Base-by-base conservation (phyloP, 768 basidiomycete species). In the Russula brevipes region DNA sequence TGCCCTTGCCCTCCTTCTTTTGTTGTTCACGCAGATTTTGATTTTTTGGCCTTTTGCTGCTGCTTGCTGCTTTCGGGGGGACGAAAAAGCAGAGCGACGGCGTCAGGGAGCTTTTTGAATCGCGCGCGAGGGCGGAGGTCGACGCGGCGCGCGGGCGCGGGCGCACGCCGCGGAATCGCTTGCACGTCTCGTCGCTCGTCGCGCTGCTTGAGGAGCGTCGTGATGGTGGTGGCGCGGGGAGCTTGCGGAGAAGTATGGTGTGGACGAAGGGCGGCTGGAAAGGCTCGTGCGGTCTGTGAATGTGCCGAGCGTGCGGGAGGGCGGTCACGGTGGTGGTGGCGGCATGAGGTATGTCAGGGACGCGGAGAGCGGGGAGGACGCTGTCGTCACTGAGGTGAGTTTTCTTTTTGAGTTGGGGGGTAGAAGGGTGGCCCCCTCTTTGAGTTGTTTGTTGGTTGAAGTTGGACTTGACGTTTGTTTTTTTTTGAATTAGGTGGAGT, bases 121-220 rank as follows among this genome's bases (percentile, higher is more conserved):
- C 83, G 47, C 80, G 86, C 17, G 60, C 75, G 38, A 79, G 77
- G 56, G 81, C 86, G 33, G 89, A 88, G 70, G 69, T 73, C 11
- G 79, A 87, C 65, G 82, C 82, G 0, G 70, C 76, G n/a, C 73
- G 78, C 19, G 57, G 72, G 17, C 72, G 71, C 11, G 73, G 72
- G 17, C 72, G 71, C 11, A 73, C 76, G 6, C 73, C 77, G 12
- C 75, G 69, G n/a, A 86, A 89, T 69, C 81, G 78, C 36, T 72
- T 91, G 17, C 77, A 80, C 59, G 85, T 83, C 1, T 70, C 75
- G 16, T 71, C 79, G 0, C 75, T 92, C 31, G 75, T 77, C 12
- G 81, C 81, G 4, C 75, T 92, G 6, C 77, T 92, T 19, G 83
- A 90, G 64, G 81, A 81, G 66, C 80, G 85, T 46, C 24, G 24